phyloP scores from a whole-genome alignment of 768 basidiomycete genomes.

The Mrakia gelida region DNA sequence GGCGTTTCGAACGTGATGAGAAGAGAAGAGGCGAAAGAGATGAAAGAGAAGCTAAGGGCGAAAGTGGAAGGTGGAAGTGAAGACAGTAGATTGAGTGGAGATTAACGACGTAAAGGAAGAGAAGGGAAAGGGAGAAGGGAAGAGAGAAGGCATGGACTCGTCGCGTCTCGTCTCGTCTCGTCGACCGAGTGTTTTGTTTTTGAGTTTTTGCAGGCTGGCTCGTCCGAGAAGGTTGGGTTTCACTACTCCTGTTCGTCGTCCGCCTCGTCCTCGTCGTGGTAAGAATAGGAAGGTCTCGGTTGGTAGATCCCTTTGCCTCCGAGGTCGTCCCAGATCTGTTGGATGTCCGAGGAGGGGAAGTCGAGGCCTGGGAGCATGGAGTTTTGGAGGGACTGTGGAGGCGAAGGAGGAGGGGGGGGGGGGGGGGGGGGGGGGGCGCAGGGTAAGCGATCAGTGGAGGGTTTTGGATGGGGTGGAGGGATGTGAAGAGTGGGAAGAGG shows the following conservation, averaged over 20 bases:
- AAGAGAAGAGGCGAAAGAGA: background rate
- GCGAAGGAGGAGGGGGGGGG: background rate
- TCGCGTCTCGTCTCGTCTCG: background rate
- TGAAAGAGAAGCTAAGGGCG: background rate
- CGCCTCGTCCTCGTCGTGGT: background rate
- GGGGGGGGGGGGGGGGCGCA: no score
- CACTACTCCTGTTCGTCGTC: background rate
- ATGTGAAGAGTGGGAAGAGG: background rate
- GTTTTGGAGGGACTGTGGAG: constrained; percentile 10
- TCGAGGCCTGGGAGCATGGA: constrained; percentile 6
- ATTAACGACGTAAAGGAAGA: background rate
- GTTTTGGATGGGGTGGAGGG: background rate
- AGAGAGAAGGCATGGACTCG: background rate
- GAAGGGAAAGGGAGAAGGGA: background rate
- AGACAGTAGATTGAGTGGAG: background rate
- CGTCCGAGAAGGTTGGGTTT: background rate
- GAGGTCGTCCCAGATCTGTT: background rate
- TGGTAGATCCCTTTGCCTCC: background rate
- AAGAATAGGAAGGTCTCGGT: background rate
- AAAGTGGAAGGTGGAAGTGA: background rate
- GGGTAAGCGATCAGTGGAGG: background rate
- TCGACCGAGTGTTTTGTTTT: background rate
- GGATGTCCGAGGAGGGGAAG: background rate
- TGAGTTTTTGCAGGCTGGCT: no score
- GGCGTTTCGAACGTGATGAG: background rate